Conservation (phyloP, 768 basidiomycete genomes). For the Gelatoporia subvermispora region DNA sequence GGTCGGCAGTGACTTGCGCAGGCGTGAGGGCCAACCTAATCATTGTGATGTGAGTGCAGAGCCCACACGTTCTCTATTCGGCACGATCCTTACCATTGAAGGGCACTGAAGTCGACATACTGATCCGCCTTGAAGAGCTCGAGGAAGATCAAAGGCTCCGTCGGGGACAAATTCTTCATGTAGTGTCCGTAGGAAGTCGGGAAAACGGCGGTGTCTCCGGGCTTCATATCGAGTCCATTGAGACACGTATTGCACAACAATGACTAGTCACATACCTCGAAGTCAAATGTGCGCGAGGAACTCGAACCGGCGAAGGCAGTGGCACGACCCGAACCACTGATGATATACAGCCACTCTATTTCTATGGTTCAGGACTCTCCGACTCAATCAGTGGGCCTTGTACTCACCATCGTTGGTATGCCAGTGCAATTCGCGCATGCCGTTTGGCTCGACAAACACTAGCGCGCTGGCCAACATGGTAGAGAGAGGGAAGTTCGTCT, state of each 20-base stretch:
- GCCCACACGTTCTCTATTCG: background rate
- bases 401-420: conserved; percentile 19
- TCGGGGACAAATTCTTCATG: conserved; percentile 21
- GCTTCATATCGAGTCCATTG: background rate
- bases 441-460: conserved; percentile 22
- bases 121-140: conserved; percentile 22
- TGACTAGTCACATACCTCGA: conserved; percentile 12
- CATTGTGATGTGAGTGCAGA: background rate
- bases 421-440: conserved; percentile 23
- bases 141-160: conserved; percentile 22
- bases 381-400: too few relatives aligned
- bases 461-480: conserved; percentile 17
- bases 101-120: conserved; percentile 22
- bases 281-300: conserved; percentile 20
- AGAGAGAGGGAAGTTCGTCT: conserved; percentile 20
- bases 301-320: conserved; percentile 21
- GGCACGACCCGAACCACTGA: conserved; percentile 19
- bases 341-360: conserved; percentile 22
- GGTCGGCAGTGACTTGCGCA: conserved; percentile 19
- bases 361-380: background rate
- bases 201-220: conserved; percentile 22
- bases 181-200: conserved; percentile 21
- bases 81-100: conserved; percentile 11
- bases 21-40: conserved; percentile 20
- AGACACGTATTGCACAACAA: too few relatives aligned